phyloP scores from a whole-genome alignment of 129 eudicot genomes.

The sunflower (Helianthus annuus) region HanXRQr2.0-SUNRISE NC_035438.2:39398449-39398948 shows the following conservation, averaged over 20 bases:
- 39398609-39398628: slow-evolving; percentile 46
- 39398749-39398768: slow-evolving; percentile 39
- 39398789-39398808: slow-evolving; percentile 49
- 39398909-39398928: slow-evolving; percentile 53
- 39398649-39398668: slow-evolving; percentile 48
- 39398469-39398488: neutral
- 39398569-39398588: slow-evolving; percentile 49
- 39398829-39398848: slow-evolving; percentile 44
- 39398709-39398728: slow-evolving; percentile 56
- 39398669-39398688: slow-evolving; percentile 41
- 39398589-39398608: slow-evolving; percentile 43
- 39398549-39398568: slow-evolving; percentile 52
- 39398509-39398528: slow-evolving; percentile 39
- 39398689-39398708: slow-evolving; percentile 47
- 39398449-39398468: no score
- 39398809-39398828: slow-evolving; percentile 39
- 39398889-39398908: slow-evolving; percentile 52
- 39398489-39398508: neutral
- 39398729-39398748: slow-evolving; percentile 42
- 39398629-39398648: slow-evolving; percentile 57
- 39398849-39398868: slow-evolving; percentile 47
- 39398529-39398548: slow-evolving; percentile 56
- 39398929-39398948: slow-evolving; percentile 48
- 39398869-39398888: slow-evolving; percentile 52
- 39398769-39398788: slow-evolving; percentile 31